Evolutionary conservation across 768 basidiomycete genomes (phyloP).

Genomic region (Vishniacozyma victoriae): DNA sequence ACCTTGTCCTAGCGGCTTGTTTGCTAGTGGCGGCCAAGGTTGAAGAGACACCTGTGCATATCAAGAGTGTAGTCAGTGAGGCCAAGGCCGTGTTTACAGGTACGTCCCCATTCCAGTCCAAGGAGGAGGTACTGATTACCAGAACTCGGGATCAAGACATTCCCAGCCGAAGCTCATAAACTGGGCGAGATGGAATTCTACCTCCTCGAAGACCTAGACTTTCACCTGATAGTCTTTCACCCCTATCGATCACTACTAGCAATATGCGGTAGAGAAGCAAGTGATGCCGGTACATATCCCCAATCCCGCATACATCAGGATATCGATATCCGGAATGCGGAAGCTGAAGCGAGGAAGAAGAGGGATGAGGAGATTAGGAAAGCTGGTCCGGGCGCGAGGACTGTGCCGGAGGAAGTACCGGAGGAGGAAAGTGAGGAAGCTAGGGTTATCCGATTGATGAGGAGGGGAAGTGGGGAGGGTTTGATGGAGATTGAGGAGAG

Average conservation of each 20-base stretch:
- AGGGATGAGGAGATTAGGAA: slow-evolving; percentile 33
- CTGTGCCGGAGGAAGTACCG: background rate
- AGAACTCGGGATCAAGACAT: slow-evolving; percentile 69
- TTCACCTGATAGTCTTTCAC: slow-evolving; percentile 87
- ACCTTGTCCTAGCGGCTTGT: slow-evolving; percentile 85
- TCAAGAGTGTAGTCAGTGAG: slow-evolving; percentile 84
- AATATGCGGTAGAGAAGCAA: slow-evolving; percentile 61
- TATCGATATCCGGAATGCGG: slow-evolving; percentile 17
- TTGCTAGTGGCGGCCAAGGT: slow-evolving; percentile 95
- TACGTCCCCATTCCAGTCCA: slow-evolving; percentile 7
- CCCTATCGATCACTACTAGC: slow-evolving; percentile 84
- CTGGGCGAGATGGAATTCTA: slow-evolving; percentile 99
- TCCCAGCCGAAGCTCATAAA: slow-evolving; percentile 80
- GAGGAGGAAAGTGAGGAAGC: slow-evolving; percentile 27
- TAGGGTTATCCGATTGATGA: slow-evolving; percentile 33
- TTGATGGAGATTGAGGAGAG: slow-evolving; percentile 48
- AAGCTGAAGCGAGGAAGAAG: slow-evolving; percentile 62
- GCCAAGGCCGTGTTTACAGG: slow-evolving; percentile 63
- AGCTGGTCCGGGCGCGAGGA: background rate
- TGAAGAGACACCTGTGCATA: slow-evolving; percentile 90
- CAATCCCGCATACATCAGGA: slow-evolving; percentile 26
- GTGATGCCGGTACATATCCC: slow-evolving; percentile 48
- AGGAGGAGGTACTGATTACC: too few species aligned
- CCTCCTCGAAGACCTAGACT: slow-evolving; percentile 91
- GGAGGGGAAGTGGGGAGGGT: slow-evolving; percentile 42